A percentile compares a stretch with the other conserved stretches of the same genome.
These are phyloP conservation scores for Eimeria falciformis DNA, from an alignment of 169 alveolate species.

Conservation along the genomic window DNA sequence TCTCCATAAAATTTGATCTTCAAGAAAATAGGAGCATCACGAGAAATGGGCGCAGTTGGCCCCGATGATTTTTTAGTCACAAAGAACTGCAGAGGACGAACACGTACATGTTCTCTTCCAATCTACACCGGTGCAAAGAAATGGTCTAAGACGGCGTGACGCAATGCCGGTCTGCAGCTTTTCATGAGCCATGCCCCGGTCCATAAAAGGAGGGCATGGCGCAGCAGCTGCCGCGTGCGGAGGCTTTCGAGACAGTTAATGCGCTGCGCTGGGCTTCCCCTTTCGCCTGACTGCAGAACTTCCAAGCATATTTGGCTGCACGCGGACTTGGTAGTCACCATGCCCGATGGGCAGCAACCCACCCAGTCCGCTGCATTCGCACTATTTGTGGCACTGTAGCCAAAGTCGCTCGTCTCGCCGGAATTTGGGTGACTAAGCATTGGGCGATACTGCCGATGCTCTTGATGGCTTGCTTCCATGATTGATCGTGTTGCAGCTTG, in stretches of 20 bases:
- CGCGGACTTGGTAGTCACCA: not conserved
- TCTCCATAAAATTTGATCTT: too few relatives aligned
- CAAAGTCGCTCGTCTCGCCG: not conserved
- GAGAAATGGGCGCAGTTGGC: too few relatives aligned
- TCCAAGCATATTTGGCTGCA: not conserved
- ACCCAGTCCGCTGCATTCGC: conserved; percentile 2
- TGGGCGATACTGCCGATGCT: too few relatives aligned
- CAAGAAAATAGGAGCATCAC: too few relatives aligned
- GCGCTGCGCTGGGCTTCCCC: conserved; percentile 14
- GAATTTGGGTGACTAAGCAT: not conserved
- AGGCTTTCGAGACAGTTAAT: conserved; percentile 18
- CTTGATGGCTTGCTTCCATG: too few relatives aligned
- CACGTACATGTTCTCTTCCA: too few relatives aligned
- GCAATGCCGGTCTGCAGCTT: conserved; percentile 48
- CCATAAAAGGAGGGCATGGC: conserved; percentile 59
- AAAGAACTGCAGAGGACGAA: too few relatives aligned
- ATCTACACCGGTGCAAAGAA: conserved; percentile 30
- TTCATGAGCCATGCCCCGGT: conserved; percentile 49
- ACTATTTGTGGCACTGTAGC: not conserved
- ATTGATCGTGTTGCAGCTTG: conserved; percentile 14
- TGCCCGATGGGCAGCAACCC: not conserved
- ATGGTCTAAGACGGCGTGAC: conserved; percentile 48
- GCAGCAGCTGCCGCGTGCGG: conserved; percentile 19
- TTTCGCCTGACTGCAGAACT: not conserved
- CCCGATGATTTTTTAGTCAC: too few relatives aligned